Evolutionary conservation across 2,329 filamentous ascomycete species (phyloP), one percentile per base, ranked within the genome.

Genomic region (Clarireedia monteithiana): DNA sequence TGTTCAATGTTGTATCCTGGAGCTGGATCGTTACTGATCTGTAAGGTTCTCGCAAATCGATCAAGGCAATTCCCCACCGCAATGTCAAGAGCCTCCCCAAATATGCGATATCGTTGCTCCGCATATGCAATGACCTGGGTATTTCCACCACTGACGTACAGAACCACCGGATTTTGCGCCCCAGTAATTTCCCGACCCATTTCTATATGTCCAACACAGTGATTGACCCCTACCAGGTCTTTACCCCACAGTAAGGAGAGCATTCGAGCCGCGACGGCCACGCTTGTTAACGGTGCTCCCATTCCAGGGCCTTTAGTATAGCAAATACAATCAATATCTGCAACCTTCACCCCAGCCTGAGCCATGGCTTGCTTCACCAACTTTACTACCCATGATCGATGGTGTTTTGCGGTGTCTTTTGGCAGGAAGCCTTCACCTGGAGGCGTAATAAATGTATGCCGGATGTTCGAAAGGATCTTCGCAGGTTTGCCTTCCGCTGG

Each of bases 1-100:
- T 96, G 89, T 75, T 99, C 94, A 64, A 99, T 96, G 69, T 99
- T 99, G 73, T 97, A 96, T 1, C 94, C 94, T 0, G 94, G 94
- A 1, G 94, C 94, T 0, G 94, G 94, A 70, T 99, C 92, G 71
- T 99, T 99, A 69, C 87, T 86, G 68, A 99, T 96, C 64, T 82
- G 81, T 48, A 99, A 79, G 3, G 91, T 95, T 64, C 94, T 84
- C 34, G 94, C 94, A 70, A 99, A 97, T 36, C 94, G 84, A 72
- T 99, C 94, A 48, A 99, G 83, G 70, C 94, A 97, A 74, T 99
- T 99, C 4, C 94, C 94, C 10, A 99, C 92, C 14, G 94, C 94
- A 62, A 97, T 97, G 70, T 99, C 94, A 51, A 99, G 84, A 1
- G 94, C 91, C 75, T 99, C 94, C 60, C 94, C 94, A 71, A 99